Evolutionary conservation across 2,329 filamentous ascomycete species (phyloP), one percentile per base, ranked within the genome.

Genomic region (Chrysoporthe austroafricana): DNA sequence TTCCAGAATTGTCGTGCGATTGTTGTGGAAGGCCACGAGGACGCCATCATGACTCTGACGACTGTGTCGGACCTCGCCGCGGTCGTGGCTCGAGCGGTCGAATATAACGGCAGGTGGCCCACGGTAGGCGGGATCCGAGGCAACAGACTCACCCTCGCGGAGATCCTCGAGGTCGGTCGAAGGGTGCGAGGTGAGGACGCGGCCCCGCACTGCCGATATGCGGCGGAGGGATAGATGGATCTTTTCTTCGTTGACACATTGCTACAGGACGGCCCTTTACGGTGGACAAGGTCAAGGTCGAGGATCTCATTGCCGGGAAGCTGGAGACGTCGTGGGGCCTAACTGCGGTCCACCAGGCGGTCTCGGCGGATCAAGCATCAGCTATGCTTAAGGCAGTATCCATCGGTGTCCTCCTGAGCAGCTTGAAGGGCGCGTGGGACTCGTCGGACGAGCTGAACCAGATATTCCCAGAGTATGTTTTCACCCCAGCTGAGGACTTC

Each of bases 261-360:
- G 4, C 18, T 16, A 21, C 54, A 80, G 78, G 77, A 13, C 59
- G 69, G 4, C 67, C 76, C 5, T 83, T 84, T 64, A 64, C 69
- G 0, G 71, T 86, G 11, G 82, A 86, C 4, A 78, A 77, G n/a
- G 75, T 87, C 1, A 78, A 77, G 46, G 63, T 78, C 0, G 77
- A 80, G 62, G 85, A 88, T 71, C 79, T 88, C 5, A 74, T 81
- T 71, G 78, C 75, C 3, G 84, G 83, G 7, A 66, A 67, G 14
- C 70, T 82, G 2, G 77, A 78, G 16, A 74, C 79, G 0, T 78
- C 77, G 3, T 86, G 84, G 84, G 66, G 74, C 26, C 73, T 82
- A 39, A 26, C 70, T 70, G 71, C 76, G 14, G 68, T 52, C 1
- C 79, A 79, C 57, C 67, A 64, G 5, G 70, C 75, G 2, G 73